Evolutionary conservation across 805 yeast genomes (phyloP), one percentile per base, ranked within the genome.

Genomic region (Spathaspora arborariae): DNA sequence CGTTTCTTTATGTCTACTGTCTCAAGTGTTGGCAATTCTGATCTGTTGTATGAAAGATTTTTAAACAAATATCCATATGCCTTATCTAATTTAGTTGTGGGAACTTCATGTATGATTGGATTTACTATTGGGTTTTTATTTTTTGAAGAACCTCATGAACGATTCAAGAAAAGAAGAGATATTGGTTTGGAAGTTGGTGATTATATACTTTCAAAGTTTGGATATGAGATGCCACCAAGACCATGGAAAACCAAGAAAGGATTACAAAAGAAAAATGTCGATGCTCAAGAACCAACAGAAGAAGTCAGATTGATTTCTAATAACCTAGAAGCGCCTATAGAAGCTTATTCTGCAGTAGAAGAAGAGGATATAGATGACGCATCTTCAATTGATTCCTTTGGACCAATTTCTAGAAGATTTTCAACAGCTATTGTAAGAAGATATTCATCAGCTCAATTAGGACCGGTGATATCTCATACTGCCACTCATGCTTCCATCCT

Each of bases 161-260:
- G 50, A 10, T 51, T 39, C 21, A 57, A 55, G 43, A 48, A 55
- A n/a, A 51, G 53, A 21, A 54, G 63, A 36, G 69, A 67, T 47
- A 49, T 51, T 34, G 74, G 72, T 9, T 42, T 65, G 9, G 74
- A 70, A 15, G 39, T 69, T 13, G 75, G 75, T n/a, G 75, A 70
- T 50, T 47, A 47, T 34, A 46, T 68, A 4, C 47, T 65, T 18
- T 42, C 53, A 5, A 46, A 44, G 16, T 43, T 68, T 3, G 73
- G 73, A 8, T 52, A 55, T 43, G 34, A 52, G 20, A 50, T 59
- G 5, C 66, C 66, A 0, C 33, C 37, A 6, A 51, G 74, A 46
- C 64, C 68, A 5, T 69, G 74, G 74, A 46, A 57, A 26, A n/a
- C n/a, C n/a, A 42, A n/a, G 11, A 13, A 15, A 7, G 20, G 21